A percentile compares a stretch with the other conserved stretches of the same genome.
phyloP scores from a whole-genome alignment of 1,284 basidiomycete genomes.

The Phlebopus sp. region DNA sequence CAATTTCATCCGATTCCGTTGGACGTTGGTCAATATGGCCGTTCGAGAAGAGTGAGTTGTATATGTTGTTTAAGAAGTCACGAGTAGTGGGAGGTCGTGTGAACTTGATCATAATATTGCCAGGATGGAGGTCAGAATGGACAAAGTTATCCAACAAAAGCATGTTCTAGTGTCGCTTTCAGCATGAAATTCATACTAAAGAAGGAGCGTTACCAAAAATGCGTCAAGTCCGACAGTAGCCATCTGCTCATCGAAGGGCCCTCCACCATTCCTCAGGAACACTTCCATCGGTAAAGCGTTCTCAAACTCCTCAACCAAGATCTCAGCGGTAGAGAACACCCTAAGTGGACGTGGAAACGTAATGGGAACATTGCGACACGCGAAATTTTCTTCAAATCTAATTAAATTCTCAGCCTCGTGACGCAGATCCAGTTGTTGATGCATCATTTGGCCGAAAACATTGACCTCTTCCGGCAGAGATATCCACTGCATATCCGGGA shows the following conservation, averaged over 20 bases:
- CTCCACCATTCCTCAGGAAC: conserved; percentile 89
- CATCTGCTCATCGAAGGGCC: conserved; percentile 85
- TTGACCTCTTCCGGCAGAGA: conserved; percentile 94
- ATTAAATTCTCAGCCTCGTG: conserved; percentile 89
- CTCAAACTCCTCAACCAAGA: conserved; percentile 92
- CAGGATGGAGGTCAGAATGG: conserved; percentile 92
- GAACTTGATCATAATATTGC: conserved; percentile 98
- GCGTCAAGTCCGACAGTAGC: conserved; percentile 94
- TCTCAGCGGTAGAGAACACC: conserved; percentile 74
- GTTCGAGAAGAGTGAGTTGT: conserved; percentile 38
- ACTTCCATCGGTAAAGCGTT: conserved; percentile 89
- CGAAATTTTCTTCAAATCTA: conserved; percentile 87
- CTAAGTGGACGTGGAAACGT: conserved; percentile 88
- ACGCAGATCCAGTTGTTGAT: conserved; percentile 88
- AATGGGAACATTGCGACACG: conserved; percentile 73
- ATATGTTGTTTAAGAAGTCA: conserved; percentile 57
- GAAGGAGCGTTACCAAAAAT: conserved; percentile 69
- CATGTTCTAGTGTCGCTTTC: conserved; percentile 74
- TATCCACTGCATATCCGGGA: conserved; percentile 97
- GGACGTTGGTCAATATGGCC: conserved; percentile 35
- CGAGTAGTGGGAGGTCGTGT: conserved; percentile 72
- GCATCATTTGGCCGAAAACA: conserved; percentile 98
- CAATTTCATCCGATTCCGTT: conserved; percentile 62
- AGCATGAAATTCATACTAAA: conserved; percentile 8
- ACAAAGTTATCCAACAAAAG: conserved; percentile 97